phyloP scores from a whole-genome alignment of 2,329 filamentous ascomycete genomes.

The Thermomyces lanuginosus region DNA sequence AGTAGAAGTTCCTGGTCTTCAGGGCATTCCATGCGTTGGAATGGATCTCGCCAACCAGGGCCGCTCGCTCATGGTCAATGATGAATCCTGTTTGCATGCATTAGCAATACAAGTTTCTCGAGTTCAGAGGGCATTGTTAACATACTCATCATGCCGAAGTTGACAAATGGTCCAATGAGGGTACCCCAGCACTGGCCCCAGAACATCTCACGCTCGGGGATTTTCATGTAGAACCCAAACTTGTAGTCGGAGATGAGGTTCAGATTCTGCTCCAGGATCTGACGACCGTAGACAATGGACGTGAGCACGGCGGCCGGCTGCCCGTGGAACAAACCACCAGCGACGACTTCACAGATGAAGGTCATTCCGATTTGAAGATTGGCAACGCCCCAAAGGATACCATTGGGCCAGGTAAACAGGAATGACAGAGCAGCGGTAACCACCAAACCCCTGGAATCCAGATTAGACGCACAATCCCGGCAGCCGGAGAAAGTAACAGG shows the following conservation, averaged over 20 bases:
- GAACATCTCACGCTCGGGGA: constrained; percentile 3
- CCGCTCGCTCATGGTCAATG: constrained; percentile 1
- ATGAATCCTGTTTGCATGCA: constrained; percentile 1
- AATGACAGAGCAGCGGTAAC: constrained; percentile 1
- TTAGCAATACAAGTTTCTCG: too few relatives aligned
- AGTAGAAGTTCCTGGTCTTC: constrained; percentile 1
- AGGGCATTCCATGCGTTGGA: constrained; percentile 1
- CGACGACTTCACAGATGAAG: constrained; percentile 1
- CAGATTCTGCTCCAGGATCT: constrained; percentile 1
- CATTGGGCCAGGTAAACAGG: constrained; percentile 2
- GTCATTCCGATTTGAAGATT: constrained; percentile 2
- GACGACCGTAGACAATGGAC: neutral
- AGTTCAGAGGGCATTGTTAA: too few relatives aligned
- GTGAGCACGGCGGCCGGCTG: constrained; percentile 2
- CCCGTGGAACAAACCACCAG: constrained; percentile 1
- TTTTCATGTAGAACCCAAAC: constrained; percentile 4
- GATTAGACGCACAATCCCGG: too few relatives aligned
- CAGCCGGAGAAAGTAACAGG: neutral
- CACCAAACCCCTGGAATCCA: neutral
- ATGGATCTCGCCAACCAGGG: constrained; percentile 1
- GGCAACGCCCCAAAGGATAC: constrained; percentile 2
- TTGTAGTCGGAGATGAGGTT: constrained; percentile 3
- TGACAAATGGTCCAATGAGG: constrained; percentile 2
- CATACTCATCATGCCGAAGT: constrained; percentile 1
- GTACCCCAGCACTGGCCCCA: constrained; percentile 2